Evolutionary conservation across 768 basidiomycete genomes (phyloP).

Genomic region (Termitomyces sp.): DNA sequence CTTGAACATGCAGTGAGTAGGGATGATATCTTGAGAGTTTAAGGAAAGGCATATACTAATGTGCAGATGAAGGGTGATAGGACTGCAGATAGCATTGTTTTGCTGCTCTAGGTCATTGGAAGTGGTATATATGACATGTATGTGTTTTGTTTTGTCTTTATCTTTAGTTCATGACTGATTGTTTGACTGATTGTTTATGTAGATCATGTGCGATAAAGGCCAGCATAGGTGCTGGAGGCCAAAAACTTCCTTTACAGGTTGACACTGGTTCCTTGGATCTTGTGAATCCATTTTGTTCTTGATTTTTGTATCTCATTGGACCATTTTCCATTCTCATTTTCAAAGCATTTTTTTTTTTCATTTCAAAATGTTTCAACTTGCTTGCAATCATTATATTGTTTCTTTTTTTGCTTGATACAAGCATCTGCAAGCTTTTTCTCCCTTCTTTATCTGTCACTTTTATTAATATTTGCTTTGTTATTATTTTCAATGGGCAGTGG

Average conservation of each 20-base stretch:
- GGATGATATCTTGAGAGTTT: constrained; percentile 1
- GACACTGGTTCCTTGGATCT: constrained; percentile 84
- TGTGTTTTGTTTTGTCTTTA: constrained; percentile 26
- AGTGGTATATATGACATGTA: constrained; percentile 57
- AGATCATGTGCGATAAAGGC: constrained; percentile 69
- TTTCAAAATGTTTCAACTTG: too few species aligned
- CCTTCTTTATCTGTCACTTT: too few species aligned
- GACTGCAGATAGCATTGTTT: constrained; percentile 52
- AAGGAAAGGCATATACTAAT: constrained; percentile 16
- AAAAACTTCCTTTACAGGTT: constrained; percentile 63
- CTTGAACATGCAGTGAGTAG: background rate
- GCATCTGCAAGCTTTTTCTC: too few species aligned
- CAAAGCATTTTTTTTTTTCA: too few species aligned
- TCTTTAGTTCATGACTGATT: background rate
- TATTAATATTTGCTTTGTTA: too few species aligned
- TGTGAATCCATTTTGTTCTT: constrained; percentile 34
- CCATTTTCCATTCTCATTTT: background rate
- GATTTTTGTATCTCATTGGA: background rate
- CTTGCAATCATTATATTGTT: background rate
- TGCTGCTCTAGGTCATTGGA: constrained; percentile 54
- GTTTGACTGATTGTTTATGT: background rate
- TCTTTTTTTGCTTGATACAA: background rate
- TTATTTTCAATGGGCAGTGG: too few species aligned
- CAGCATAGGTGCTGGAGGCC: constrained; percentile 42
- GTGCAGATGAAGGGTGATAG: constrained; percentile 34